Evolutionary conservation across 2,329 filamentous ascomycete species (phyloP).

Genomic region (Onygena corvina): DNA sequence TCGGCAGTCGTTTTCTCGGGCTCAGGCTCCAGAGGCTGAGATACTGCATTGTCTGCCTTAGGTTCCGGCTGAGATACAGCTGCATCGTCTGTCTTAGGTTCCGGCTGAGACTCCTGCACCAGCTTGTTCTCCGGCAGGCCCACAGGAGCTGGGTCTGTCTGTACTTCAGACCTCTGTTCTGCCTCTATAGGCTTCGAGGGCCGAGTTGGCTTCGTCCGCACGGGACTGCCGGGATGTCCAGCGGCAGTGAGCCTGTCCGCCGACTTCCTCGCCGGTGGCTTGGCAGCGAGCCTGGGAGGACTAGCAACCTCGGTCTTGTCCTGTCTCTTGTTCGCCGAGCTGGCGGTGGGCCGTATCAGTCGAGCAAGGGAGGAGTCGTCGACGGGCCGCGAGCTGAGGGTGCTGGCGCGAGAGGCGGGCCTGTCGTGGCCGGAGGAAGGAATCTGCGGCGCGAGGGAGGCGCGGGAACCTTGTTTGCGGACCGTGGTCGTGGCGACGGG

Average conservation of each 20-base stretch:
- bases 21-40: no score
- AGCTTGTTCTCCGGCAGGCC: no score
- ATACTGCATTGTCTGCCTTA: neutral
- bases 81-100: neutral
- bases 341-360: slow-evolving; percentile 42
- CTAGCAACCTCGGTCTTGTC: slow-evolving; percentile 35
- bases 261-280: slow-evolving; percentile 5
- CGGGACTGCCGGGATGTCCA: neutral
- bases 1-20: neutral
- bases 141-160: no score
- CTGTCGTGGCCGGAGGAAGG: slow-evolving; percentile 19
- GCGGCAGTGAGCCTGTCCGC: neutral
- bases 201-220: slow-evolving; percentile 8
- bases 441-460: slow-evolving; percentile 18
- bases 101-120: no score
- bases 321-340: slow-evolving; percentile 39
- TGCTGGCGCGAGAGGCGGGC: slow-evolving; percentile 33
- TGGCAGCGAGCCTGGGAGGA: slow-evolving; percentile 22
- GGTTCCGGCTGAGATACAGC: neutral
- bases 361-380: slow-evolving; percentile 39
- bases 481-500: slow-evolving; percentile 15
- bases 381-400: slow-evolving; percentile 25
- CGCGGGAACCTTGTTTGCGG: slow-evolving; percentile 21
- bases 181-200: no score
- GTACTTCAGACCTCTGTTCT: no score